Evolutionary conservation across 345 rosid species (phyloP), one percentile per base, ranked within the genome.

Genomic region (Moricandia arvensis): DNA sequence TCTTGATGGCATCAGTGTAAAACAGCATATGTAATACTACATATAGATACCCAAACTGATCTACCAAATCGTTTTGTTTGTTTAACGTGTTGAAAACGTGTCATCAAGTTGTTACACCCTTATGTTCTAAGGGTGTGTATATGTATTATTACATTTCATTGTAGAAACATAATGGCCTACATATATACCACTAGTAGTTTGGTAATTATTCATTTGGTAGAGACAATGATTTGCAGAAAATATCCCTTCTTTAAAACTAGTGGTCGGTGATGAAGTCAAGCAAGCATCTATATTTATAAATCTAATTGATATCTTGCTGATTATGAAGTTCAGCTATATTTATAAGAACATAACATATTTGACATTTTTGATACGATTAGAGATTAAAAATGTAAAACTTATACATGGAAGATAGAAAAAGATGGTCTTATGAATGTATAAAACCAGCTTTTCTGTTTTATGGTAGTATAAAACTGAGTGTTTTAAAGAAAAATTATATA

Each of bases 81-180:
- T 66, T 13, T 24, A 66, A 66, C 70, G 38, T 45, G 58, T 63
- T 18, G 24, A n/a, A 66, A 67, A 49, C 71, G 59, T 49, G 71
- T 67, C 71, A 43, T 45, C 37, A 65, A 65, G 55, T 35, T 51
- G 60, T 18, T 16, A 33, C 31, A 51, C 10, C 45, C 43, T 51
- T 67, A 16, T 51, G 71, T 30, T 49, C 30, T 16, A 49, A 67
- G 59, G 37, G 43, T 67, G 71, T 59, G 63, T 29, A 11, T 59
- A 27, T 24, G 13, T 55, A 24, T 55, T 33, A 17, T 60, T 15
- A 34, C 66, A 35, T 51, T 51, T 16, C 31, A 18, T 17, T 15
- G 6, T 16, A 29, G 29, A 49, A 43, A 8, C 57, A 43, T 30
- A 49, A 49, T 49, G 27, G 38, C 6, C 15, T 66, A 66, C 29